phyloP scores from a whole-genome alignment of 768 basidiomycete species.

The Russula virescens region DNA sequence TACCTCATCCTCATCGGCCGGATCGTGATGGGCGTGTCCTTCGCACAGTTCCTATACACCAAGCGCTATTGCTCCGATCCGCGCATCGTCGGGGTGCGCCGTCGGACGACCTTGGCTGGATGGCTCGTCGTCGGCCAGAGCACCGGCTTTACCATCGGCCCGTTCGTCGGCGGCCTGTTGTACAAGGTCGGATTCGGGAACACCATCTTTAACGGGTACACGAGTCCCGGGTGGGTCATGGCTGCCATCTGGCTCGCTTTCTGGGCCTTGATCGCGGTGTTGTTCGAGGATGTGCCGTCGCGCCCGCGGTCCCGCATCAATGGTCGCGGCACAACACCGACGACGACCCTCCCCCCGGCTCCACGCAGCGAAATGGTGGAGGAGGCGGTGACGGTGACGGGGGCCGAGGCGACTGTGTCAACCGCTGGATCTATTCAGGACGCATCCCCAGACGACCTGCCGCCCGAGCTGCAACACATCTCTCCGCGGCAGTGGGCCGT shows the following conservation, averaged over 20 bases:
- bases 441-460: slow-evolving; percentile 11
- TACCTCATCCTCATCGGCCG: slow-evolving; percentile 69
- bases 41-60: slow-evolving; percentile 60
- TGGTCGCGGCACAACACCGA: not conserved
- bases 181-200: slow-evolving; percentile 56
- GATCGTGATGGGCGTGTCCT: slow-evolving; percentile 56
- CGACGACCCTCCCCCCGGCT: not conserved
- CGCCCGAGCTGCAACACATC: not conserved
- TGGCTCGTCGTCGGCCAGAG: slow-evolving; percentile 62
- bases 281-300: slow-evolving; percentile 34
- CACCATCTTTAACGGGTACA: slow-evolving; percentile 58
- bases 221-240: slow-evolving; percentile 64
- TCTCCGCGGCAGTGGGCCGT: slow-evolving; percentile 44
- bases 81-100: slow-evolving; percentile 56
- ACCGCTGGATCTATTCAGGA: not conserved
- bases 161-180: slow-evolving; percentile 56
- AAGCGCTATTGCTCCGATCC: slow-evolving; percentile 69
- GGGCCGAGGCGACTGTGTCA: not conserved
- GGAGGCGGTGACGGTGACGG: not conserved
- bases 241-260: slow-evolving; percentile 48
- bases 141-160: slow-evolving; percentile 55
- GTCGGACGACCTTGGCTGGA: slow-evolving; percentile 55
- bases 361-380: not conserved
- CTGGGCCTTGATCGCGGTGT: slow-evolving; percentile 35
- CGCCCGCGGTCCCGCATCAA: not conserved